phyloP scores from a whole-genome alignment of 768 basidiomycete species.

The Lyophyllum decastes region DNA sequence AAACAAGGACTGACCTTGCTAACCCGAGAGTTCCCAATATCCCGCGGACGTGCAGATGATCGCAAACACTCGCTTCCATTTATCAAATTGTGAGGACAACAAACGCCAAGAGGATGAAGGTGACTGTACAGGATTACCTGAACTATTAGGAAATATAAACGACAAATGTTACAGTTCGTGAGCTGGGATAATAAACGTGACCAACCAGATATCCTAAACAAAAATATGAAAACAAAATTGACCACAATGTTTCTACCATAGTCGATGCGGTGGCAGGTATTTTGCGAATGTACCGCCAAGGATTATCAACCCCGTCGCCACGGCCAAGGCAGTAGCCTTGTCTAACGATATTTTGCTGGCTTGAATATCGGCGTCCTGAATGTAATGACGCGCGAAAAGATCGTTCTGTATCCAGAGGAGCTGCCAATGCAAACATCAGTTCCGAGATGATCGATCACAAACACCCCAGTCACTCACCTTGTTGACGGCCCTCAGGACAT shows the following conservation, averaged over 20 bases:
- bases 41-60: too few species aligned
- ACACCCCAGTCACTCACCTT: slow-evolving; percentile 30
- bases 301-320: not conserved
- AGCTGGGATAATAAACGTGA: too few species aligned
- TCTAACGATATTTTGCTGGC: not conserved
- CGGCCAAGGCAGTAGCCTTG: not conserved
- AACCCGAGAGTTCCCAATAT: too few species aligned
- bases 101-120: too few species aligned
- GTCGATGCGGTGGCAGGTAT: not conserved
- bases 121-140: too few species aligned
- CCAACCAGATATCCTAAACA: too few species aligned
- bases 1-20: too few species aligned
- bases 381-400: slow-evolving; percentile 22
- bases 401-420: slow-evolving; percentile 52
- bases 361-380: slow-evolving; percentile 1
- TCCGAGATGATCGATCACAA: not conserved
- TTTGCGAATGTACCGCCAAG: not conserved
- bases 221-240: not conserved
- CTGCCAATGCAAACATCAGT: slow-evolving; percentile 18
- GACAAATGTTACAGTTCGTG: too few species aligned
- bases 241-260: not conserved
- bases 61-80: too few species aligned
- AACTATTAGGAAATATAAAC: too few species aligned
- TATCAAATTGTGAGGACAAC: too few species aligned
- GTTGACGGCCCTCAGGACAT: slow-evolving; percentile 42